phyloP scores from a whole-genome alignment of 1,139 yeast genomes.

The Taiozyma sp. region DNA sequence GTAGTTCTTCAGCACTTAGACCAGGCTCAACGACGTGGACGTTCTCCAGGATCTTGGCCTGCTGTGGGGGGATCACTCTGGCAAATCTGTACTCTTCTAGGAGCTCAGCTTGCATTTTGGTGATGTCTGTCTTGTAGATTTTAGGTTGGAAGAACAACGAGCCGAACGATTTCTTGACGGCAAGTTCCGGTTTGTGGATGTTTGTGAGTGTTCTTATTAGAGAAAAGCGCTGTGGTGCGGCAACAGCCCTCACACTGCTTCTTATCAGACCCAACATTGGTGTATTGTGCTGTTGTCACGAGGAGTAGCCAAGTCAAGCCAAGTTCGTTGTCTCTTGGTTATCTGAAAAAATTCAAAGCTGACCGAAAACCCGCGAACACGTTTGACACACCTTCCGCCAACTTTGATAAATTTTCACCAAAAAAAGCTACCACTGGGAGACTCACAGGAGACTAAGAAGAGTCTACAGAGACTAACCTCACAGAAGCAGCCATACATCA shows the following conservation, averaged over 20 bases:
- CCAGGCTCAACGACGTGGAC: conserved; percentile 4
- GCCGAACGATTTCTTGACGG: conserved; percentile 1
- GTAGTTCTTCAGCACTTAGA: conserved; percentile 3
- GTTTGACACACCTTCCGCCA: not conserved
- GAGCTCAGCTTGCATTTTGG: conserved; percentile 5
- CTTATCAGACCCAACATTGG: not conserved
- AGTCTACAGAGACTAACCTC: not conserved
- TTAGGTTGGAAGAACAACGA: conserved; percentile 2
- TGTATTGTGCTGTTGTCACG: not conserved
- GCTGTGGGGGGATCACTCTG: conserved; percentile 5
- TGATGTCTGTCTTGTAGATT: conserved; percentile 9
- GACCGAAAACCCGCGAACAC: not conserved
- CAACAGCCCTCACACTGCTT: not conserved
- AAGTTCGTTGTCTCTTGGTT: not conserved
- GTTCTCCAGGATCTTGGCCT: conserved; percentile 8
- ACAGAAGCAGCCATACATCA: too few species aligned
- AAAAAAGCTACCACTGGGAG: not conserved
- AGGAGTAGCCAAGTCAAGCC: too few species aligned
- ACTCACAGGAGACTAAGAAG: too few species aligned
- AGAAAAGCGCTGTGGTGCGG: not conserved
- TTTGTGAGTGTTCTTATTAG: conserved; percentile 2
- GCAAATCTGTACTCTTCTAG: conserved; percentile 5
- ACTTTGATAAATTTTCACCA: not conserved
- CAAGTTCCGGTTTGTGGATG: conserved; percentile 4
- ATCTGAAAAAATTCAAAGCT: not conserved